Conservation (phyloP, 148 eudicot genomes). For the Drosera capensis region DNA sequence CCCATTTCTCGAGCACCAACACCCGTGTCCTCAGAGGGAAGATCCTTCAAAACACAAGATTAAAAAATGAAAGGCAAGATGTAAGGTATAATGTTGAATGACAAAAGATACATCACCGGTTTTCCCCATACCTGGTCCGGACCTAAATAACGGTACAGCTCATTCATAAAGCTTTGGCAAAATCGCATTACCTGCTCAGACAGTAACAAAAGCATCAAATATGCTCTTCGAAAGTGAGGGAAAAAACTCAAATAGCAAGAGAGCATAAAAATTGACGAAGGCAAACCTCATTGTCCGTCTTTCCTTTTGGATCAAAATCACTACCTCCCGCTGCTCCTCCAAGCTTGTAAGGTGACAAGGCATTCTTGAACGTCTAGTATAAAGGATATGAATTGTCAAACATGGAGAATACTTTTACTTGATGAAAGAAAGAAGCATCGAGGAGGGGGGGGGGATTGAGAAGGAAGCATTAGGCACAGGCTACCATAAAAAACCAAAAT, state of each 20-base stretch:
- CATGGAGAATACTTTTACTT: background rate
- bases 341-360: conserved; percentile 87
- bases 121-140: conserved; percentile 70
- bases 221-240: background rate
- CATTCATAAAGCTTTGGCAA: conserved; percentile 96
- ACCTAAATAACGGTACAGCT: conserved; percentile 74
- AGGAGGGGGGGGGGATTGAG: background rate
- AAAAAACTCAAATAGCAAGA: background rate
- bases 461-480: no score
- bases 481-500: no score
- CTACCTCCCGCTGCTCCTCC: conserved; percentile 99
- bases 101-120: background rate
- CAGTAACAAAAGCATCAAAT: conserved; percentile 1
- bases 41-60: conserved; percentile 43
- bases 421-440: background rate
- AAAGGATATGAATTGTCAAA: background rate
- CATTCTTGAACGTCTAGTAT: conserved; percentile 75
- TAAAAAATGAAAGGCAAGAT: no score
- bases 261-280: conserved; percentile 1
- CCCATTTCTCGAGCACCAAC: conserved; percentile 98
- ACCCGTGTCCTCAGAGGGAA: conserved; percentile 97
- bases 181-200: conserved; percentile 72
- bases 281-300: conserved; percentile 82
- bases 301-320: conserved; percentile 98
- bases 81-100: no score